These are phyloP conservation scores for Xylaria castorea DNA, from an alignment of 495 filamentous ascomycete genomes.

Conservation along the genomic window DNA sequence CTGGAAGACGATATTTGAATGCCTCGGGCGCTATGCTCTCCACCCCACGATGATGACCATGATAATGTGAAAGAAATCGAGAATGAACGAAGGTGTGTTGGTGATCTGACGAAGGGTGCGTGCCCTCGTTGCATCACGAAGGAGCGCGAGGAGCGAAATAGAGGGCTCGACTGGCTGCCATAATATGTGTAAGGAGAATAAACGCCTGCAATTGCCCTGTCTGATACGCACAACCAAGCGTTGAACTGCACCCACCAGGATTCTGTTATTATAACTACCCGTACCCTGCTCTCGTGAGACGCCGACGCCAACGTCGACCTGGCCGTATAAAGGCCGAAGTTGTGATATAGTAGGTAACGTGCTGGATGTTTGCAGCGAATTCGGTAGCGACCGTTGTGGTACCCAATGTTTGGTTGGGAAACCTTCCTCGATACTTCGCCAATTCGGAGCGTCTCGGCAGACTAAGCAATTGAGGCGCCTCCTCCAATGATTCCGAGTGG, in stretches of 20 bases:
- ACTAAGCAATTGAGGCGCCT: slow-evolving; percentile 7
- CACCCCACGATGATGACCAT: not conserved
- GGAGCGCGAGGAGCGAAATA: not conserved
- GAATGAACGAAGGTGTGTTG: not conserved
- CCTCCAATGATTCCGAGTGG: slow-evolving; percentile 2
- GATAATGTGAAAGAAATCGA: slow-evolving; percentile 2
- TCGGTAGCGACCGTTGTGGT: not conserved
- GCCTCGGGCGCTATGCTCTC: not conserved
- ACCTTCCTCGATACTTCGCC: not conserved
- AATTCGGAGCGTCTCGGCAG: slow-evolving; percentile 11
- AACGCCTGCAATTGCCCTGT: slow-evolving; percentile 18
- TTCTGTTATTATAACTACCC: not conserved
- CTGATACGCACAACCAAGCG: slow-evolving; percentile 8
- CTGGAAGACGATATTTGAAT: slow-evolving; percentile 84
- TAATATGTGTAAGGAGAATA: slow-evolving; percentile 18
- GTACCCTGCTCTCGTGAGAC: not conserved
- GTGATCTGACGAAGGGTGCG: not conserved
- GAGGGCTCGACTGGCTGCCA: slow-evolving; percentile 4
- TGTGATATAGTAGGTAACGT: not conserved
- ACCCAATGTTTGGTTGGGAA: not conserved
- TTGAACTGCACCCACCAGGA: not conserved
- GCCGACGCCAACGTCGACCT: not conserved
- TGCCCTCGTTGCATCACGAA: not conserved
- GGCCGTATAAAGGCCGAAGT: not conserved
- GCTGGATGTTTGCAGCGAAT: not conserved